Percentiles rank a stretch among this genome's conserved stretches.
Conservation (phyloP, 2,329 filamentous ascomycete genomes). For the Colletotrichum noveboracense region DNA sequence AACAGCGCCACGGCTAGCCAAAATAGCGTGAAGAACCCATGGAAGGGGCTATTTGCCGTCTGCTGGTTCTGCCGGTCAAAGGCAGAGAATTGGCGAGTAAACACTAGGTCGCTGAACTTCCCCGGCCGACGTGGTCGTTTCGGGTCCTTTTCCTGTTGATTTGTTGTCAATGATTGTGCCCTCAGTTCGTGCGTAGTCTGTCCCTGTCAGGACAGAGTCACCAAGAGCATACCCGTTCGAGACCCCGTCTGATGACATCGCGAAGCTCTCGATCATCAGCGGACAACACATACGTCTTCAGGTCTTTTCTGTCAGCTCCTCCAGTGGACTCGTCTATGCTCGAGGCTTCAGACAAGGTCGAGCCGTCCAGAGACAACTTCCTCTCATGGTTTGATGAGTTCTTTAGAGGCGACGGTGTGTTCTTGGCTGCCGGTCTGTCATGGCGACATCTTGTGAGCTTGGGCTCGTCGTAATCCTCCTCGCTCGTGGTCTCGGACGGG, state of each 20-base stretch:
- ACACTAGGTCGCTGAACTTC: slow-evolving; percentile 61
- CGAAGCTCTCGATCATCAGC: slow-evolving; percentile 31
- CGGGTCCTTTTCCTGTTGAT: slow-evolving; percentile 9
- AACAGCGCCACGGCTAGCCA: slow-evolving; percentile 74
- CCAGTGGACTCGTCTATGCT: slow-evolving; percentile 13
- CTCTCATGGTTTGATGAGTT: neutral
- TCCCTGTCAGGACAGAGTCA: neutral
- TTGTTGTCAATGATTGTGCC: neutral
- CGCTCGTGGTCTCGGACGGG: slow-evolving; percentile 46
- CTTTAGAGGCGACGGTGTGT: neutral
- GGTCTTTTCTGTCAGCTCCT: neutral
- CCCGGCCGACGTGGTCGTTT: slow-evolving; percentile 7
- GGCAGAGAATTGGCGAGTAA: slow-evolving; percentile 74
- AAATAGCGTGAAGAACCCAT: slow-evolving; percentile 81
- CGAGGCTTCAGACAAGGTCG: slow-evolving; percentile 12
- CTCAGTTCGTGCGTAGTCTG: neutral
- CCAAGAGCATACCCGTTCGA: slow-evolving; percentile 6
- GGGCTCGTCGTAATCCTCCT: slow-evolving; percentile 49
- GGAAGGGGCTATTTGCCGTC: slow-evolving; percentile 71
- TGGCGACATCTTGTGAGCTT: neutral
- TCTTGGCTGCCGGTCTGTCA: neutral
- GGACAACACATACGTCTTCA: slow-evolving; percentile 28
- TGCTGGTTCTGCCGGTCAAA: slow-evolving; percentile 76
- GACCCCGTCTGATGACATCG: slow-evolving; percentile 14
- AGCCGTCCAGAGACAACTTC: slow-evolving; percentile 8